A percentile compares a stretch with the other conserved stretches of the same genome.
These are phyloP conservation scores for Hebeloma cylindrosporum DNA, from an alignment of 768 basidiomycete genomes.

Conservation along the genomic window DNA sequence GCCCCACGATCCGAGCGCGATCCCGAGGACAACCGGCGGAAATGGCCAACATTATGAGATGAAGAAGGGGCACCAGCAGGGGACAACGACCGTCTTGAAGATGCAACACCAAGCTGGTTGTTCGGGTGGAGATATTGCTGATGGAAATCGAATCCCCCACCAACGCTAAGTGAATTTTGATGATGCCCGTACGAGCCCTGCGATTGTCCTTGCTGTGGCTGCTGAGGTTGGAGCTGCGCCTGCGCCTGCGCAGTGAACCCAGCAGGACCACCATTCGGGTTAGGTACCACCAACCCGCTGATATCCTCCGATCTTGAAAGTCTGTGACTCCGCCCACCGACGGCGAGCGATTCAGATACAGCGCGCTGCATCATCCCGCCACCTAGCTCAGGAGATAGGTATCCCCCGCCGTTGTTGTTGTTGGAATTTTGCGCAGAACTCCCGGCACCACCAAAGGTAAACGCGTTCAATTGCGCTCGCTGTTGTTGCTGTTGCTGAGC, in stretches of 20 bases:
- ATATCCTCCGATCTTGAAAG: conserved; percentile 67
- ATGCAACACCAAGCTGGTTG: conserved; percentile 13
- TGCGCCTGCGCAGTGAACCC: neutral
- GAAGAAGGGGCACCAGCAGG: no score
- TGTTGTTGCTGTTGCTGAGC: conserved; percentile 27
- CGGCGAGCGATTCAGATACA: conserved; percentile 44
- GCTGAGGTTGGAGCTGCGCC: conserved; percentile 18
- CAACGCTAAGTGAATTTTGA: neutral
- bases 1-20: conserved; percentile 42
- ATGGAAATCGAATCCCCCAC: neutral
- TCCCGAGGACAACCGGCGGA: conserved; percentile 42
- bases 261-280: conserved; percentile 10
- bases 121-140: conserved; percentile 9
- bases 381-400: conserved; percentile 33
- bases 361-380: conserved; percentile 43
- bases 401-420: conserved; percentile 15
- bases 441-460: conserved; percentile 32
- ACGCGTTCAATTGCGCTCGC: conserved; percentile 25
- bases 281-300: no score
- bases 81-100: conserved; percentile 3
- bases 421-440: conserved; percentile 4
- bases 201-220: conserved; percentile 19
- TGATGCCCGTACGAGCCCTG: neutral
- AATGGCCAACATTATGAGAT: conserved; percentile 35
- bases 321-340: conserved; percentile 44